Evolutionary conservation across 805 yeast genomes (phyloP), one percentile per base, ranked within the genome.

Genomic region (Kluyveromyces siamensis): DNA sequence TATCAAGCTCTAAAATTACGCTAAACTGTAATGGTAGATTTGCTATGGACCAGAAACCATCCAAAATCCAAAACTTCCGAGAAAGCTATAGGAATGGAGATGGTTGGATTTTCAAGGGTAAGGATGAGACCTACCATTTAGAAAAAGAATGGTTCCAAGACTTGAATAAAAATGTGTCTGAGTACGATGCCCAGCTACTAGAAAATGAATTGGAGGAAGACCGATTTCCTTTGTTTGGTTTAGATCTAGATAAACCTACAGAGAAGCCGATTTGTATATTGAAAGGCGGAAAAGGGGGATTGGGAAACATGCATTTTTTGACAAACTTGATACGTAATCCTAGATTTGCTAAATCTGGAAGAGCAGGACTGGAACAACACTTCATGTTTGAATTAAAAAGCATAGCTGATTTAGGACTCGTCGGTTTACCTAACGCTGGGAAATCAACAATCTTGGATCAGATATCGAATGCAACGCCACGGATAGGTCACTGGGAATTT

Each of bases 391-490:
- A 93, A 67, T 70, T 93, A 54, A 89, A 88, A 62, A 72, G 89
- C 37, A 73, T 93, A 49, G 99, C 99, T 0, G 98, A 93, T 65
- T 69, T 91, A 50, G 99, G 98, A 0, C 70, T 93, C 6, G 96
- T 93, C 19, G 99, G 99, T 0, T 71, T 93, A 17, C 99, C 99
- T 1, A 93, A 93, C 66, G 96, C 98, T 3, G 99, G 99, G 1
- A 93, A 93, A 62, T 87, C 96, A 2, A 88, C 97, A 0, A 72
- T 93, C 30, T 68, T 93, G 41, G 72, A 95, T 48, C 89, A 95
- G 9, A 87, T 93, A 14, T 87, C 96, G 0, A 79, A 81, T 48
- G 98, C 99, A 0, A 74, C 83, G 49, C 97, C 99, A 1, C 72
- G 87, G 49, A 86, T 93, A 13, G 99, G 98, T 0, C 95, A 89